Conservation (phyloP, 306 rosid species). For the Cotoneaster glaucophyllus region DNA sequence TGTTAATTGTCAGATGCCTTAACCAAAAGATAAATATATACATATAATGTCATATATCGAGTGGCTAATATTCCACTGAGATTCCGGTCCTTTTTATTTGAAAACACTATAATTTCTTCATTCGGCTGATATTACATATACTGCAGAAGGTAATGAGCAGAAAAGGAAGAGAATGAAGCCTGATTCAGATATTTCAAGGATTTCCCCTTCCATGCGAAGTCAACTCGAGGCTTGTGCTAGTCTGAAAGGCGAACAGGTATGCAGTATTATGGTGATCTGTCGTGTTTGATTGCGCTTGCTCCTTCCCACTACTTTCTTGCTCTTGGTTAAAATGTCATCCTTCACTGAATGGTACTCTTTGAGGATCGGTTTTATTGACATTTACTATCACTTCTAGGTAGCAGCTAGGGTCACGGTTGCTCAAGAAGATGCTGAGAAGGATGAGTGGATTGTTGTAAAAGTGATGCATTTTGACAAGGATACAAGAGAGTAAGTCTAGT, state of each 20-base stretch:
- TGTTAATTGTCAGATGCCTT: not conserved
- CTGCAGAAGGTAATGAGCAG: slow-evolving; percentile 86
- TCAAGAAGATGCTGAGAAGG: slow-evolving; percentile 77
- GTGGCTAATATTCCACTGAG: slow-evolving; percentile 3
- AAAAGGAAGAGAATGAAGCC: slow-evolving; percentile 75
- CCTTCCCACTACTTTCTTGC: not conserved
- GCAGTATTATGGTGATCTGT: slow-evolving; percentile 6
- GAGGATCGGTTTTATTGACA: slow-evolving; percentile 10
- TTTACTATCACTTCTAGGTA: slow-evolving; percentile 50
- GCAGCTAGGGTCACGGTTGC: slow-evolving; percentile 95
- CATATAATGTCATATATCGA: not conserved
- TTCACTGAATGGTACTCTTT: not conserved
- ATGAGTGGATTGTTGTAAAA: slow-evolving; percentile 95
- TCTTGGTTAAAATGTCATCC: not conserved
- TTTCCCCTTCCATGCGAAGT: slow-evolving; percentile 48
- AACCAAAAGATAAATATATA: not conserved
- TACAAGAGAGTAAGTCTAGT: slow-evolving; percentile 69
- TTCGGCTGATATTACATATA: slow-evolving; percentile 28
- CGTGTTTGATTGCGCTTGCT: not conserved
- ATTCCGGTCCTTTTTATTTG: slow-evolving; percentile 6
- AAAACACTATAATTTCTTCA: slow-evolving; percentile 1
- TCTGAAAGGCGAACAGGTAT: slow-evolving; percentile 91
- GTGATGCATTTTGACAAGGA: slow-evolving; percentile 95
- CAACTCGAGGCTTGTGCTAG: slow-evolving; percentile 69
- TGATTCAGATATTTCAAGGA: slow-evolving; percentile 77